Evolutionary conservation across 2,329 filamentous ascomycete species (phyloP), one percentile per base, ranked within the genome.

Genomic region (Paramyrothecium sp.): DNA sequence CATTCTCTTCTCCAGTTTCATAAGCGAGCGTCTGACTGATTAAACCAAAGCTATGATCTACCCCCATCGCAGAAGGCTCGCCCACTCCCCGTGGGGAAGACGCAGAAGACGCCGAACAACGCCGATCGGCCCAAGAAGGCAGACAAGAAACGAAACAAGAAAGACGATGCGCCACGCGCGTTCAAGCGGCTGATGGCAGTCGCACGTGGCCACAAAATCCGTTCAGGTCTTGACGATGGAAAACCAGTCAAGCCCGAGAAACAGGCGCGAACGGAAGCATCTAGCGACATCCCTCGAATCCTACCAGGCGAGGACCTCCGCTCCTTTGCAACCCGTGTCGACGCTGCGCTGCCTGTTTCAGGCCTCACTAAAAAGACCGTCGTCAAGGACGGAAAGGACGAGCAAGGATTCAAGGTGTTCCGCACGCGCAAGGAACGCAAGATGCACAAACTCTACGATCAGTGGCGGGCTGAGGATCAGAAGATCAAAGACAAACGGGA

Each of bases 161-260:
- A 83, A 44, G 88, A 96, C 71, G 95, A 98, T 75, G 93, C 90
- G 1, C 95, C 95, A 0, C 89, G 91, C 63, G 91, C 90, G 1
- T 99, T 99, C 73, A 85, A 86, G 60, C 87, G 92, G 13, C 77
- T 98, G 60, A 95, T 98, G 90, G 86, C 90, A 34, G 84, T 87
- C 63, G 84, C 88, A 46, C 74, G 78, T 17, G 73, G 85, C n/a
- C 87, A 86, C 67, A 83, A 80, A 59, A 72, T 81, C 11, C 81
- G 81, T 5, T 84, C 81, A 11, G 87, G 89, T 7, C 78, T 96
- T 10, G 89, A 96, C 69, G 85, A 95, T 61, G 90, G 90, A n/a
- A 67, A 67, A 51, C 66, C 53, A 4, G 52, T 53, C n/a, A 68
- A 62, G 49, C 54, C 58, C 51, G 60, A 54, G 44, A 65, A 69